Base-by-base conservation (phyloP, 371 early-diverging fungal genomes). In the Mortierella sp. region DNA sequence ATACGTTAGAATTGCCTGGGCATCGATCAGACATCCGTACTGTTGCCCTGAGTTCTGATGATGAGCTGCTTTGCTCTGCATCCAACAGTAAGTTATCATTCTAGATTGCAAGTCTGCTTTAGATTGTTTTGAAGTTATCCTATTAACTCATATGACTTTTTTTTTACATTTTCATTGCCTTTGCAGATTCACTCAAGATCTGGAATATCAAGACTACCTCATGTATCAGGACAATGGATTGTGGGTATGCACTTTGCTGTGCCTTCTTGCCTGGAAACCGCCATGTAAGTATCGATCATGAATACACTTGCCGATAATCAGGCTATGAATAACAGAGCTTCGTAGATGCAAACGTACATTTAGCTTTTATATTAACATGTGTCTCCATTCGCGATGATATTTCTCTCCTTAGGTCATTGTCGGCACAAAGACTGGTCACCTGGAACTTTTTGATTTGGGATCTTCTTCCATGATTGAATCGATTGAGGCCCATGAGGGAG, bases 191-290 rank as follows among this genome's bases (percentile, higher is more conserved):
- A 1, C 76, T 97, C 62, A 97, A 96, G 72, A 75, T 98, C 26
- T 98, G 98, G 98, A 96, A 96, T 67, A 83, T 92, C 51, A 87
- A 88, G 68, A 95, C 96, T 0, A 83, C 89, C 26, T 72, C 91
- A 45, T 96, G 96, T 77, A 90, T 98, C 51, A 90, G 96, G 57
- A 93, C 95, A 34, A 90, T 98, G 67, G 94, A 92, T 49, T 93
- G 94, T 65, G 96, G 95, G 23, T 92, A 93, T 64, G 96, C 95
- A 1, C 83, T 96, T 15, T 96, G 95, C 83, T 88, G 91, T 71
- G 87, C 93, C 26, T 98, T 98, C 84, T 83, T 98, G 12, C 98
- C 98, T 1, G 98, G 97, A 60, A 92, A 96, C 78, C 92, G 93
- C 57, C 90, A 93, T 69, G 90, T 92, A 86, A 83, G 86, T 62